Evolutionary conservation across 495 filamentous ascomycete species (phyloP).

Genomic region (Pyrenula aspistea): DNA sequence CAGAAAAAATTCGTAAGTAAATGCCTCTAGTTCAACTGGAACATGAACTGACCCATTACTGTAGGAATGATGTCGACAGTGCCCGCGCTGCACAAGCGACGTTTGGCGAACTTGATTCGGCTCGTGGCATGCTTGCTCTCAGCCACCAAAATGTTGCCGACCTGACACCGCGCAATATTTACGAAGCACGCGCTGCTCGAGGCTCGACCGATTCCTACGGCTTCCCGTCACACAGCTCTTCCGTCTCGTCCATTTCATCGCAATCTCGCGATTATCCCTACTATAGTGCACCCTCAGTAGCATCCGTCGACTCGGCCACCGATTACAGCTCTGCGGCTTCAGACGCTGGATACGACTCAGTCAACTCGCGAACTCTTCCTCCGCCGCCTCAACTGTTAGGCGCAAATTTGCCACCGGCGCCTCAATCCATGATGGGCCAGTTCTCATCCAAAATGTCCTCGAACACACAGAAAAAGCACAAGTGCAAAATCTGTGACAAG

Average conservation of each 20-base stretch:
- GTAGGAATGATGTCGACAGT: neutral
- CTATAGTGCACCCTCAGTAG: constrained; percentile 68
- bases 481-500: constrained; percentile 99
- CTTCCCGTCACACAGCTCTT: constrained; percentile 81
- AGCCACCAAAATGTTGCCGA: constrained; percentile 53
- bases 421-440: constrained; percentile 96
- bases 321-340: constrained; percentile 84
- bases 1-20: constrained; percentile 85
- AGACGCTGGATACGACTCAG: constrained; percentile 72
- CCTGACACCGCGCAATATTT: constrained; percentile 73
- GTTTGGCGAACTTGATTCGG: constrained; percentile 73
- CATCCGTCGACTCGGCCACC: constrained; percentile 77
- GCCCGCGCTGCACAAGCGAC: constrained; percentile 21
- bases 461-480: constrained; percentile 98
- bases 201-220: constrained; percentile 85
- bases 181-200: constrained; percentile 53
- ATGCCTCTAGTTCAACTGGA: constrained; percentile 3
- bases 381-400: constrained; percentile 60
- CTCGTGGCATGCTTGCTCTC: constrained; percentile 86
- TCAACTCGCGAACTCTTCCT: constrained; percentile 65
- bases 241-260: constrained; percentile 91
- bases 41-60: neutral
- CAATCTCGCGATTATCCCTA: constrained; percentile 50
- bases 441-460: constrained; percentile 96
- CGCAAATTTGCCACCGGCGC: constrained; percentile 61